Evolutionary conservation across 352 stramenopile genomes (phyloP).

Genomic region (Peronospora belbahrii): DNA sequence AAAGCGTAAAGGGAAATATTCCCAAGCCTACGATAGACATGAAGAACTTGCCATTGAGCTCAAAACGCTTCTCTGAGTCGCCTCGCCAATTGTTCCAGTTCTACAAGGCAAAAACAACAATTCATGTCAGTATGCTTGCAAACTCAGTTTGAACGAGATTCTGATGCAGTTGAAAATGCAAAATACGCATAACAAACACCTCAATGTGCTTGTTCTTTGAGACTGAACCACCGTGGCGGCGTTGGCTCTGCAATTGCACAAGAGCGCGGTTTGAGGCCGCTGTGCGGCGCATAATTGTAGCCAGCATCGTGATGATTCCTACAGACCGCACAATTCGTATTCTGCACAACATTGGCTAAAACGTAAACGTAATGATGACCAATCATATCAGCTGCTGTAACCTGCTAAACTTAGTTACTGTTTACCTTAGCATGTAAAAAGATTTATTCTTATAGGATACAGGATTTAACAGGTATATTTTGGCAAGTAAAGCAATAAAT

Average conservation of each 20-base stretch:
- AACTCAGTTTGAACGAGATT: neutral
- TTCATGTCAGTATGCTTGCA: slow-evolving; percentile 5
- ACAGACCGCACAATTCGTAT: slow-evolving; percentile 14
- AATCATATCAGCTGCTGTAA: slow-evolving; percentile 7
- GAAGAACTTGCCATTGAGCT: slow-evolving; percentile 67
- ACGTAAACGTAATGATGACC: slow-evolving; percentile 2
- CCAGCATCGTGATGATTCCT: slow-evolving; percentile 30
- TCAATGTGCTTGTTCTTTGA: slow-evolving; percentile 83
- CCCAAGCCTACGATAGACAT: slow-evolving; percentile 41
- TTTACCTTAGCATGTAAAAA: too few relatives aligned
- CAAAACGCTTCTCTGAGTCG: slow-evolving; percentile 79
- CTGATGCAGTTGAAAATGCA: neutral
- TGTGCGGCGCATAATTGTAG: slow-evolving; percentile 40
- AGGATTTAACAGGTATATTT: neutral
- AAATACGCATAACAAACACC: slow-evolving; percentile 16
- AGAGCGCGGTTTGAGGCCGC: slow-evolving; percentile 32
- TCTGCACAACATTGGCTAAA: slow-evolving; percentile 16
- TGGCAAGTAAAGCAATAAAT: neutral
- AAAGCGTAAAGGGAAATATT: slow-evolving; percentile 48
- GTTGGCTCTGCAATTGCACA: slow-evolving; percentile 49
- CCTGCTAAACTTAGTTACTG: too few relatives aligned
- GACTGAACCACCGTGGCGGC: slow-evolving; percentile 66
- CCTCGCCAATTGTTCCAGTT: slow-evolving; percentile 85
- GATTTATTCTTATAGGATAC: neutral
- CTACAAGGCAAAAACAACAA: slow-evolving; percentile 18